Percentiles rank a stretch among this genome's conserved stretches.
These are phyloP conservation scores for Ceratobasidium sp. DNA, from an alignment of 1,284 basidiomycete genomes.

Conservation along the genomic window DNA sequence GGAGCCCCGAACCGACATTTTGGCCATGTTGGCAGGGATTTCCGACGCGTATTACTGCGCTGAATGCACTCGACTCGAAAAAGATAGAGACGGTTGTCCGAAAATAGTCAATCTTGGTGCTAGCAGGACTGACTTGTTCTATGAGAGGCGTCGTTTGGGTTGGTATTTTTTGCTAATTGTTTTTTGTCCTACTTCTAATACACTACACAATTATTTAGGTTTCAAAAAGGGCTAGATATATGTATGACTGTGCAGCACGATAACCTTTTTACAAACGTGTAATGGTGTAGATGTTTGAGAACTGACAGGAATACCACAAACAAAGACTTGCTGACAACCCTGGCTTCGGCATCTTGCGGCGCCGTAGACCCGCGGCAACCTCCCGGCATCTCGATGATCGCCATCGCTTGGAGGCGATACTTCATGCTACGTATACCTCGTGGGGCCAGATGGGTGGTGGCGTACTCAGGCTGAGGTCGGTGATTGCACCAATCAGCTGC, in stretches of 20 bases:
- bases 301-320: neutral
- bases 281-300: neutral
- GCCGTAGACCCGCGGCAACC: neutral
- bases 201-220: constrained; percentile 61
- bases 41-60: constrained; percentile 98
- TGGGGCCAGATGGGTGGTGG: constrained; percentile 46
- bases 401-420: neutral
- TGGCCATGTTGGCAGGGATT: constrained; percentile 73
- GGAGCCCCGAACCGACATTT: neutral
- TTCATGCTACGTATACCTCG: constrained; percentile 40
- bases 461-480: constrained; percentile 42
- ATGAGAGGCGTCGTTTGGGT: constrained; percentile 86
- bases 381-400: constrained; percentile 23
- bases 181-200: constrained; percentile 7
- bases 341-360: constrained; percentile 14
- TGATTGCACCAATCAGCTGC: constrained; percentile 56
- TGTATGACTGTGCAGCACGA: constrained; percentile 1
- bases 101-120: constrained; percentile 98
- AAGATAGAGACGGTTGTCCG: constrained; percentile 97
- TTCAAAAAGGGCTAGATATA: constrained; percentile 80
- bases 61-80: constrained; percentile 96
- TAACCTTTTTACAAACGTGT: neutral
- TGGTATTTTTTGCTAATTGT: constrained; percentile 52
- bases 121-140: constrained; percentile 90
- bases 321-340: neutral